Evolutionary conservation across 768 basidiomycete species (phyloP), one percentile per base, ranked within the genome.

Genomic region (Leucocoprinus birnbaumii): DNA sequence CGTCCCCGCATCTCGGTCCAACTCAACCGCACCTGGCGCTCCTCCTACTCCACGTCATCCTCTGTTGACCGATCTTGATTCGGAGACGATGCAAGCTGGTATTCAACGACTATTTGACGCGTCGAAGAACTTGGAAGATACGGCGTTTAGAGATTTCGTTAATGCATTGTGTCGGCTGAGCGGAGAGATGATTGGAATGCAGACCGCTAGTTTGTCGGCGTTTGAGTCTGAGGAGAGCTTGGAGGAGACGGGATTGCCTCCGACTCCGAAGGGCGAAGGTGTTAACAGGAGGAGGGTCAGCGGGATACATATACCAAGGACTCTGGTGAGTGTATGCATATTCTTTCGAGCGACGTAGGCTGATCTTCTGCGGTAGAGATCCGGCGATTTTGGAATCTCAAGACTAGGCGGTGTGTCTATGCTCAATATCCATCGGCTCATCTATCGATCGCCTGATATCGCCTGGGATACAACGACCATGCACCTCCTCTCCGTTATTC

Each of bases 131-230:
- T 64, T 98, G 58, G 90, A 94, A 55, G 93, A 97, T 63, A 62
- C 66, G 0, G 89, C 94, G 2, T 98, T 95, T 71, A 78, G 76
- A 45, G 79, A 85, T 59, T 98, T 98, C 58, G 66, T 79, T 26
- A 71, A 75, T 50, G 90, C 95, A 2, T 68, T 98, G 48, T 95
- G 93, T 67, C 86, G 82, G 62, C 73, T 98, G 22, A 96, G 93
- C 64, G 78, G 83, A 9, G 94, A 94, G 69, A 98, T 98, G 94
- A 84, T 98, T 18, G 87, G 88, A 35, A 87, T 97, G 85, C 87
- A 92, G 68, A 82, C 80, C 2, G 79, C 76, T 46, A 72, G 67
- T 45, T 64, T 58, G 22, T 58, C 63, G 51, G 62, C 67, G 34
- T 59, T 73, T 21, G 54, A 63, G 40, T 73, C 68, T 44, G 54